These are phyloP conservation scores for Monilinia polystroma DNA, from an alignment of 2,329 filamentous ascomycete genomes.

Conservation along the genomic window DNA sequence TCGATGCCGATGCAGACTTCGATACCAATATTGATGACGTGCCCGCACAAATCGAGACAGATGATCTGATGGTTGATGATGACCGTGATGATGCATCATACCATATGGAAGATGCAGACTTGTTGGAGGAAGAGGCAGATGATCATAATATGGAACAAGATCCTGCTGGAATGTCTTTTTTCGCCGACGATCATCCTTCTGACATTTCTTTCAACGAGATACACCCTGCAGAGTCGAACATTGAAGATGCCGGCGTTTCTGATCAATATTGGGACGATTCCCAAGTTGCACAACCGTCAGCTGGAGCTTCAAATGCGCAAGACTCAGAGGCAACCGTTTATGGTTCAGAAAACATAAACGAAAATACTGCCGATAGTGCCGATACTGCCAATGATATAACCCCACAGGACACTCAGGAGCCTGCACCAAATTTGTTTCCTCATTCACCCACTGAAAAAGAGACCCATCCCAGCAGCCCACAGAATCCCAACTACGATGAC, in stretches of 20 bases:
- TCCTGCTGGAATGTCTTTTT: slow-evolving; percentile 27
- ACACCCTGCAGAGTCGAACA: slow-evolving; percentile 13
- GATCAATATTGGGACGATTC: slow-evolving; percentile 17
- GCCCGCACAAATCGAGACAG: slow-evolving; percentile 39
- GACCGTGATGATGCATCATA: slow-evolving; percentile 42
- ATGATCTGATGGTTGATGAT: slow-evolving; percentile 49
- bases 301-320: slow-evolving; percentile 8
- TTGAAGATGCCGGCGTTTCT: slow-evolving; percentile 15
- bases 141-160: slow-evolving; percentile 33
- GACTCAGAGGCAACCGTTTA: slow-evolving; percentile 4
- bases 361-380: background rate
- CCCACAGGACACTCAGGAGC: background rate
- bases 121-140: slow-evolving; percentile 31
- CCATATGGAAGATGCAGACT: slow-evolving; percentile 41
- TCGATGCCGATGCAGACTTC: slow-evolving; percentile 40
- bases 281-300: background rate
- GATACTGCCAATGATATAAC: slow-evolving; percentile 5
- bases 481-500: slow-evolving; percentile 1
- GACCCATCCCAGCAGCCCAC: slow-evolving; percentile 6
- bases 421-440: slow-evolving; percentile 4
- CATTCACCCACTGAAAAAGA: slow-evolving; percentile 12
- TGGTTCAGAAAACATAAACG: slow-evolving; percentile 10
- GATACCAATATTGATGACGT: slow-evolving; percentile 23
- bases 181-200: slow-evolving; percentile 19
- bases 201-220: slow-evolving; percentile 11